Evolutionary conservation across 768 basidiomycete species (phyloP).

Genomic region (Lactifluus subvellereus): DNA sequence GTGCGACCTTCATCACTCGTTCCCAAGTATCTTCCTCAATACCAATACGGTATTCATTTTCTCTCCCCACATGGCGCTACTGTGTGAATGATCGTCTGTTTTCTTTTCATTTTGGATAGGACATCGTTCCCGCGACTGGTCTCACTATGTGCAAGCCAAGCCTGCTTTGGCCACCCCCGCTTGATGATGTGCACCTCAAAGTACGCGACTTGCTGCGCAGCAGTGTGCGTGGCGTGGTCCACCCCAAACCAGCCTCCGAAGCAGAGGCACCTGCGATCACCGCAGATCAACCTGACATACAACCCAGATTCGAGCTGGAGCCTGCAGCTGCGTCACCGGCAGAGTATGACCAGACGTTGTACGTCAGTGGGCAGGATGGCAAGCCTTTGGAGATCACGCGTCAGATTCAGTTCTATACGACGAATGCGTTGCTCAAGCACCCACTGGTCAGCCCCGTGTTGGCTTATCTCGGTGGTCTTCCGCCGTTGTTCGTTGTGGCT

Average conservation of each 20-base stretch:
- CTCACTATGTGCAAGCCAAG: slow-evolving; percentile 74
- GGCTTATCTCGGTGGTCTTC: slow-evolving; percentile 84
- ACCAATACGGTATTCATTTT: slow-evolving; percentile 59
- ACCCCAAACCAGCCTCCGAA: slow-evolving; percentile 13
- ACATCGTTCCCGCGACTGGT: slow-evolving; percentile 69
- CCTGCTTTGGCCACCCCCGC: slow-evolving; percentile 71
- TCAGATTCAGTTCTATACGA: slow-evolving; percentile 84
- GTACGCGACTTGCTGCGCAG: slow-evolving; percentile 57
- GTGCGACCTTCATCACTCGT: slow-evolving; percentile 88
- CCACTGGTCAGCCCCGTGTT: slow-evolving; percentile 79
- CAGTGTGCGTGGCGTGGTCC: slow-evolving; percentile 47
- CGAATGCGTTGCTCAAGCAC: slow-evolving; percentile 69
- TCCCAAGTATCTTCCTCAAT: slow-evolving; percentile 81
- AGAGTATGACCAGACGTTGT: slow-evolving; percentile 38
- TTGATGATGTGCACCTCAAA: slow-evolving; percentile 49
- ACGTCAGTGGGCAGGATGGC: slow-evolving; percentile 41
- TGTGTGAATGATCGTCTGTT: not conserved
- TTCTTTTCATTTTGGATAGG: slow-evolving; percentile 38
- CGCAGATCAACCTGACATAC: slow-evolving; percentile 9
- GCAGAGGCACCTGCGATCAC: not conserved
- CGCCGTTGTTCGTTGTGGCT: slow-evolving; percentile 77
- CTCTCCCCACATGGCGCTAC: not conserved
- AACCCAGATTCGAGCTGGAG: slow-evolving; percentile 18
- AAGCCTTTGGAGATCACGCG: slow-evolving; percentile 49
- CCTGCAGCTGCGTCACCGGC: too few relatives aligned